Evolutionary conservation across 106 monocot genomes (phyloP).

Genomic region (Posidonia australis): DNA sequence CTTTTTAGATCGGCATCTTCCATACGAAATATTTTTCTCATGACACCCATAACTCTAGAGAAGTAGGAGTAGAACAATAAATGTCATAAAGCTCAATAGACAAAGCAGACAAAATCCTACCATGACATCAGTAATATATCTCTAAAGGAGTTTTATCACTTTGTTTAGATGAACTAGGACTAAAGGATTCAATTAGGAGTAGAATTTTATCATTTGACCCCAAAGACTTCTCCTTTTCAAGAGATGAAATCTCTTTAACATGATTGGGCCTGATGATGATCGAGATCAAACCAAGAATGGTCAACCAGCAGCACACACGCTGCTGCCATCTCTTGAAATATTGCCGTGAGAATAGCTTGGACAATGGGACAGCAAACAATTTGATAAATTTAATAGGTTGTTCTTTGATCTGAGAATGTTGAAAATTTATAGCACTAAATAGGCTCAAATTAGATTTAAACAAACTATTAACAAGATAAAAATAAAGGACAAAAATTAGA

Average conservation of each 20-base stretch:
- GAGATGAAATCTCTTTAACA: not conserved
- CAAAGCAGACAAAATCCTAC: not conserved
- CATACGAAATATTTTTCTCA: not conserved
- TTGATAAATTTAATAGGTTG: no score
- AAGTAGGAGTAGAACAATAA: not conserved
- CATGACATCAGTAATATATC: not conserved
- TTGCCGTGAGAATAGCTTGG: not conserved
- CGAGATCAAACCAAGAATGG: not conserved
- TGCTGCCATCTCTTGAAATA: not conserved
- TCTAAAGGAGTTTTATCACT: not conserved
- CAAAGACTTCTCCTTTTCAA: not conserved
- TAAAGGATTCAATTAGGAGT: not conserved
- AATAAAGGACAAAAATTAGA: no score
- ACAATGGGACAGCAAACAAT: no score
- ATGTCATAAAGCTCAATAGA: not conserved
- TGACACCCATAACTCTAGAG: not conserved
- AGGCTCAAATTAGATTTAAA: no score
- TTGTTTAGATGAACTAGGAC: not conserved
- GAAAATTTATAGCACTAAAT: no score
- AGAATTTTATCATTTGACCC: not conserved
- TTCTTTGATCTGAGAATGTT: no score
- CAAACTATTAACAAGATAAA: no score
- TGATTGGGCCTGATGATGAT: not conserved
- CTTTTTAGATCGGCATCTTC: constrained; percentile 1
- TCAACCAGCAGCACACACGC: not conserved